Percentiles rank a stretch among this genome's conserved stretches.
Conservation (phyloP, 169 alveolate species). For the Cystoisospora suis region DNA sequence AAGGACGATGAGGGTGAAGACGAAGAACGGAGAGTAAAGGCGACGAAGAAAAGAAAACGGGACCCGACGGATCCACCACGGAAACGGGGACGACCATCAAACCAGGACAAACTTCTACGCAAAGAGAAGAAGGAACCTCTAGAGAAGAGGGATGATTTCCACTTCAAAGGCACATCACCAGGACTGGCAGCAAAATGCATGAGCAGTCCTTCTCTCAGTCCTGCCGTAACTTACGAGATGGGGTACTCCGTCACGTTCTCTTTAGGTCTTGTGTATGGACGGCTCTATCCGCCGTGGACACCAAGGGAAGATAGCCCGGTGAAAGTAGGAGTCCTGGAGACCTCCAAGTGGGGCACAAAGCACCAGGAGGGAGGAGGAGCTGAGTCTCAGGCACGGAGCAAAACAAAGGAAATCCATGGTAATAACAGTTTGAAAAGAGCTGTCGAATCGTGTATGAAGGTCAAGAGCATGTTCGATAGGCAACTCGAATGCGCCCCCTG, state of each 20-base stretch:
- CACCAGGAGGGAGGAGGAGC: background rate
- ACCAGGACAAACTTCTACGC: background rate
- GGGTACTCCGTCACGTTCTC: slow-evolving; percentile 51
- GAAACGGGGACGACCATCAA: slow-evolving; percentile 4
- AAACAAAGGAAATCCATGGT: background rate
- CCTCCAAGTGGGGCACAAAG: background rate
- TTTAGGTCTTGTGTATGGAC: slow-evolving; percentile 48
- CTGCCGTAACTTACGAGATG: slow-evolving; percentile 46
- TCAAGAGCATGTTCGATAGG: background rate
- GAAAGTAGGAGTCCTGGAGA: background rate
- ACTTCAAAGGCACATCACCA: no score
- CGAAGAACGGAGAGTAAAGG: no score
- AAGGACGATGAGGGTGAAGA: no score
- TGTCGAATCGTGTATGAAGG: background rate
- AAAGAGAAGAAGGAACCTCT: background rate
- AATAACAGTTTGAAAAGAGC: background rate
- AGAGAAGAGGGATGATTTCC: no score
- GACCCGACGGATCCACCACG: slow-evolving; percentile 4
- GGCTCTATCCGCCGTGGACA: slow-evolving; percentile 22
- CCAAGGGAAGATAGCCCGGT: background rate
- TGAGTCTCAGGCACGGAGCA: background rate
- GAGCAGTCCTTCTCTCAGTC: no score
- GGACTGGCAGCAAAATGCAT: no score
- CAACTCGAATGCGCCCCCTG: slow-evolving; percentile 22
- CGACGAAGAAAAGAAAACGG: background rate